Conservation (phyloP, 306 rosid species). For the Geum urbanum region DNA sequence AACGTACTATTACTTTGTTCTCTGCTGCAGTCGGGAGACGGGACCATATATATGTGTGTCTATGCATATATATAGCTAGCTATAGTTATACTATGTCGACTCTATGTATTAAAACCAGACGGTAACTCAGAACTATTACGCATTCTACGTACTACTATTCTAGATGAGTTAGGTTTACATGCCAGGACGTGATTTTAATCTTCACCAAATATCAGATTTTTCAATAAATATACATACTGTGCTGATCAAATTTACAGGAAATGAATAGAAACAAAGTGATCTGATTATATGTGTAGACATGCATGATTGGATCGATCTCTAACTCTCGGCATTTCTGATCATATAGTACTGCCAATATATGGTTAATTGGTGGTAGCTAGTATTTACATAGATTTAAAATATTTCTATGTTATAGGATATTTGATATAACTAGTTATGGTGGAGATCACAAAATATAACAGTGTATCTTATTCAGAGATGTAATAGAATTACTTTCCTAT, state of each 20-base stretch:
- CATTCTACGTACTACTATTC: not conserved
- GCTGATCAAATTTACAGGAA: not conserved
- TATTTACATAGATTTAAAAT: not conserved
- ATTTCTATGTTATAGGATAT: too few species aligned
- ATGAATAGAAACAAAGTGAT: too few species aligned
- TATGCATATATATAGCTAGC: not conserved
- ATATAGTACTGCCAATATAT: not conserved
- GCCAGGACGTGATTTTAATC: conserved; percentile 11
- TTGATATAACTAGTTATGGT: too few species aligned
- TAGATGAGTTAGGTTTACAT: conserved; percentile 2
- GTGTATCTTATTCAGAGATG: too few species aligned
- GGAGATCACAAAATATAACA: too few species aligned
- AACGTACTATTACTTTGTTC: not conserved
- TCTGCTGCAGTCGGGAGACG: too few species aligned
- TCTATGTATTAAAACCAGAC: conserved; percentile 21
- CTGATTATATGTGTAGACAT: not conserved
- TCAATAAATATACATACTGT: not conserved
- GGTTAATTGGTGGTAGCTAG: not conserved
- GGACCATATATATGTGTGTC: not conserved
- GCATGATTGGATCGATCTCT: not conserved
- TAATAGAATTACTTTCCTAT: too few species aligned
- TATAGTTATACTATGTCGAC: not conserved
- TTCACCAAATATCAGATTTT: conserved; percentile 6
- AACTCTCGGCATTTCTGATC: not conserved
- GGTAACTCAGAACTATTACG: too few species aligned